These are phyloP conservation scores for Thelonectria blattea DNA, from an alignment of 2,329 filamentous ascomycete species.

Conservation along the genomic window DNA sequence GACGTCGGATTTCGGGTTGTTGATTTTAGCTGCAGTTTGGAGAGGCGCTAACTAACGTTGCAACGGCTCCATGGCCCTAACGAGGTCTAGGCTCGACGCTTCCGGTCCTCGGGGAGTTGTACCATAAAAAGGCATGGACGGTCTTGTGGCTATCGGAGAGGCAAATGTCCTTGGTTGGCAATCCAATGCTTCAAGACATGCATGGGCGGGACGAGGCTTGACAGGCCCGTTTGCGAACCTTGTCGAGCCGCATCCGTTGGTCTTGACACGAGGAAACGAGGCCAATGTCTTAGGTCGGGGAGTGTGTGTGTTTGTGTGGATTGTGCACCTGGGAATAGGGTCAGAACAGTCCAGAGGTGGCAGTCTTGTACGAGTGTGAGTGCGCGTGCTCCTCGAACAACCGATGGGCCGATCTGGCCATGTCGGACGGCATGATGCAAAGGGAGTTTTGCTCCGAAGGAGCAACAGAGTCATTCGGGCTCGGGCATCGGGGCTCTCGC, in stretches of 20 bases:
- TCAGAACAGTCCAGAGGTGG: not conserved
- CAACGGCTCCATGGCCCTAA: slow-evolving; percentile 15
- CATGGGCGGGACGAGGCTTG: slow-evolving; percentile 3
- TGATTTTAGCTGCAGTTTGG: not conserved
- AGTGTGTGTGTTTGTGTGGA: not conserved
- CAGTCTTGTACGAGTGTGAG: not conserved
- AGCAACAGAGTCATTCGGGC: slow-evolving; percentile 2
- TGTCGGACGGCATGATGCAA: slow-evolving; percentile 4
- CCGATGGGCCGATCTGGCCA: slow-evolving; percentile 14
- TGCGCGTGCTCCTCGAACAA: not conserved
- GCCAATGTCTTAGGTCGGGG: not conserved
- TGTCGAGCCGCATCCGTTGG: slow-evolving; percentile 13
- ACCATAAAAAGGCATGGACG: not conserved
- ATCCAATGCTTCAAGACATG: slow-evolving; percentile 2
- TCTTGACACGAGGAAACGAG: not conserved
- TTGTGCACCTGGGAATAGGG: not conserved
- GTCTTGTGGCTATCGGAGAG: slow-evolving; percentile 4
- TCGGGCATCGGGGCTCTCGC: not conserved
- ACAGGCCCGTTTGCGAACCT: slow-evolving; percentile 5
- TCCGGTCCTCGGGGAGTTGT: slow-evolving; percentile 29
- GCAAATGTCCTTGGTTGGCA: slow-evolving; percentile 7
- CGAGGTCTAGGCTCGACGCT: slow-evolving; percentile 28
- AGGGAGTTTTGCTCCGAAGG: slow-evolving; percentile 8
- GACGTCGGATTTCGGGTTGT: slow-evolving; percentile 6
- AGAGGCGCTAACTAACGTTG: slow-evolving; percentile 26